Evolutionary conservation across 23 red algal genomes (phyloP), one percentile per base, ranked within the genome.

Genomic region (Porphyridium purpureum): DNA sequence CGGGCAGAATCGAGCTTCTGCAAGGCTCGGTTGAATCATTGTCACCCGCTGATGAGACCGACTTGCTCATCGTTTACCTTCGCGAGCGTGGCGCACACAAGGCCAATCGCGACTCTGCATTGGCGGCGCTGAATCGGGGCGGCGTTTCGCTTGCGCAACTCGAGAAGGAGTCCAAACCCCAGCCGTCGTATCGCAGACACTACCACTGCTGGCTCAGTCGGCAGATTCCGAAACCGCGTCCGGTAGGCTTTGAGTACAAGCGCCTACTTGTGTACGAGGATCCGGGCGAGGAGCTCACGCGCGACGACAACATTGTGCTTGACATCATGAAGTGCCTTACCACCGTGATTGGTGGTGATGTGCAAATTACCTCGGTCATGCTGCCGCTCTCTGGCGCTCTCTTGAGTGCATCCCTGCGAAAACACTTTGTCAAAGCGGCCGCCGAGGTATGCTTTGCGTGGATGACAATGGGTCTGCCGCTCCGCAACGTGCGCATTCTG

Each of bases 241-340:
- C 84, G 31, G 28, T 59, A 14, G 84, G 84, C 31, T 74, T 93
- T 54, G 84, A 93, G 40, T 93, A 74, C 75, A 80, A 80, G 56
- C 47, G 84, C 27, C 60, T 93, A 19, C 68, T 93, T 40, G 84
- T 93, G 31, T 85, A 85, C 33, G 80, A 85, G 21, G 80, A 85
- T 62, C 80, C 80, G 33, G 80, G 80, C 0, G 80, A 85, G 35
- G 80, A 85, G 32, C 58, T 85, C 7, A 85, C 80, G 31, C 29
- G 64, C 19, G 80, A 85, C 49, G 80, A 85, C 54, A 85, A 65
- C 59, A 85, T 85, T 25, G 68, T 85, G 32, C 60, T 85, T 21
- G 71, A 76, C 60, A 69, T 80, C 31, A 70, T 85, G 33, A 85
- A 85, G 51, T 85, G 80, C 21, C 38, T 85, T 21, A 85, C 80